Evolutionary conservation across 305 asterid genomes (phyloP).

Genomic region (Lippia alba): DNA sequence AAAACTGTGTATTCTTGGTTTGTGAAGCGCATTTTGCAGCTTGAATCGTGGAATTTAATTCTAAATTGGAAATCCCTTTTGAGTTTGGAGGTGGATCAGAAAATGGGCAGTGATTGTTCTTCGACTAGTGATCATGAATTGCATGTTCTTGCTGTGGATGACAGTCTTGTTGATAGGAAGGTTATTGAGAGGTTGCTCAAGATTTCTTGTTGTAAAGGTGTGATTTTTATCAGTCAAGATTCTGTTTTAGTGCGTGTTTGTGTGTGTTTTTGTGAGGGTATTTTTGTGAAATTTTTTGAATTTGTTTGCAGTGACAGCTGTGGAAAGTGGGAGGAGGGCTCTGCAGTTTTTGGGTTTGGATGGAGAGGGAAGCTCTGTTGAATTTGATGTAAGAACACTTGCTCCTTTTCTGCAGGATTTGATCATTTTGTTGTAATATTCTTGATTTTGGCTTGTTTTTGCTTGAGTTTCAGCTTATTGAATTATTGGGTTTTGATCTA

Average conservation of each 20-base stretch:
- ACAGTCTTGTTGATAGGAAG: conserved; percentile 79
- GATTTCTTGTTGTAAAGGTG: conserved; percentile 87
- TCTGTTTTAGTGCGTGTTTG: background rate
- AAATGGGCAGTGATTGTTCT: conserved; percentile 44
- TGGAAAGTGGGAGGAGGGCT: conserved; percentile 90
- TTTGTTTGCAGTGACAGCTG: conserved; percentile 78
- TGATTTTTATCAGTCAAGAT: background rate
- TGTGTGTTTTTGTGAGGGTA: background rate
- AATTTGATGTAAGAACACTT: conserved; percentile 57
- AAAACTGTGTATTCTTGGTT: conserved; percentile 11
- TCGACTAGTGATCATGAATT: conserved; percentile 52
- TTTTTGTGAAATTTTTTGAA: background rate
- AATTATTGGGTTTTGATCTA: background rate
- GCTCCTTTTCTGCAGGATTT: too few relatives aligned
- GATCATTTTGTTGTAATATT: background rate
- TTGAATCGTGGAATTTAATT: background rate
- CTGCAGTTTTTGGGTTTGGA: conserved; percentile 86
- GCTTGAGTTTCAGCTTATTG: background rate
- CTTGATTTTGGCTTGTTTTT: background rate
- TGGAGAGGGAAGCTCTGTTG: conserved; percentile 64
- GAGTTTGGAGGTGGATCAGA: background rate
- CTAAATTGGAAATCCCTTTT: background rate
- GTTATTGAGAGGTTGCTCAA: conserved; percentile 79
- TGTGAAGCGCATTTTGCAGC: conserved; percentile 12
- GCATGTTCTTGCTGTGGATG: conserved; percentile 95